Conservation (phyloP, 805 yeast genomes). For the Torulaspora delbrueckii region DNA sequence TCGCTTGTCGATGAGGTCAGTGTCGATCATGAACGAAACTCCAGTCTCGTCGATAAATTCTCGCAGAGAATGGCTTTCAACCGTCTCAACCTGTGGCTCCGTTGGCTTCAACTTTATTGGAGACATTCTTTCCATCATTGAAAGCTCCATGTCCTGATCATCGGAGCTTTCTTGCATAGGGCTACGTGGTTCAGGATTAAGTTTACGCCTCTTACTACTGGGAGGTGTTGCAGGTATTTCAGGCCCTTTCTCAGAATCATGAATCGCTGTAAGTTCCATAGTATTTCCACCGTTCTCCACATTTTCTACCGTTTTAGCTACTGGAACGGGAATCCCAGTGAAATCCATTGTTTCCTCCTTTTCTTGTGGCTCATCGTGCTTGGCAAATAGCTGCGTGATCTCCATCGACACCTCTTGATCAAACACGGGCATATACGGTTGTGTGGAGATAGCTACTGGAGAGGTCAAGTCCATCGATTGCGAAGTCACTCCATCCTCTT, state of each 20-base stretch:
- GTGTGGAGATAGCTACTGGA: not conserved
- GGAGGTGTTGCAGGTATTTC: slow-evolving; percentile 7
- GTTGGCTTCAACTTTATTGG: slow-evolving; percentile 20
- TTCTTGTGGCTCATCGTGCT: slow-evolving; percentile 7
- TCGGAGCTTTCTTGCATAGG: slow-evolving; percentile 1
- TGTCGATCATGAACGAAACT: slow-evolving; percentile 18
- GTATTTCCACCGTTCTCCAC: slow-evolving; percentile 9
- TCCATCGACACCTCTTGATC: slow-evolving; percentile 22
- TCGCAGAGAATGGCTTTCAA: slow-evolving; percentile 13
- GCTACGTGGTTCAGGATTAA: not conserved
- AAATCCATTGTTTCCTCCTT: slow-evolving; percentile 15
- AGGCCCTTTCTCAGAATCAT: slow-evolving; percentile 3
- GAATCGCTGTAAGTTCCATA: slow-evolving; percentile 18
- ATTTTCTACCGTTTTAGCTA: not conserved
- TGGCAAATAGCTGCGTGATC: slow-evolving; percentile 22
- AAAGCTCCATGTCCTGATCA: slow-evolving; percentile 19
- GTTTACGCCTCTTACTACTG: slow-evolving; percentile 9
- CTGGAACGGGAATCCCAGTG: slow-evolving; percentile 1
- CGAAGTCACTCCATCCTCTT: not conserved
- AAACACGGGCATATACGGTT: slow-evolving; percentile 3
- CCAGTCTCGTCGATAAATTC: slow-evolving; percentile 21
- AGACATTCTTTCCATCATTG: slow-evolving; percentile 28
- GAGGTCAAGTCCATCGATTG: slow-evolving; percentile 9
- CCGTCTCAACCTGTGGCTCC: not conserved
- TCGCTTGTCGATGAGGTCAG: slow-evolving; percentile 10